Base-by-base conservation (phyloP, 2,329 filamentous ascomycete genomes). In the Cylindrodendrum hubeiense region DNA sequence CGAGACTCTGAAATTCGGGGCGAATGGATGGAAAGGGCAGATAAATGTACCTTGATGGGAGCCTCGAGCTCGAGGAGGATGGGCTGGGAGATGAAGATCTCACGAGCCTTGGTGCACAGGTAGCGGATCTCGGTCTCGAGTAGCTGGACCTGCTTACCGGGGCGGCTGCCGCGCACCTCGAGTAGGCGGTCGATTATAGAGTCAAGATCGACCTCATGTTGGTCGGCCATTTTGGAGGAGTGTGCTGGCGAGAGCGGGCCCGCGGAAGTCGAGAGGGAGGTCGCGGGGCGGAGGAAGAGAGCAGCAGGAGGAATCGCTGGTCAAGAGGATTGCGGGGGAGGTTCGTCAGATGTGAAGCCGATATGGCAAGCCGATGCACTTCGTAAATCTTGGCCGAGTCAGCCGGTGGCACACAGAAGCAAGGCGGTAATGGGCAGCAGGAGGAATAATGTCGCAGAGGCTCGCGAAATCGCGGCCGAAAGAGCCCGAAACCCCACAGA, bases 21-120 rank as follows among this genome's bases (percentile, higher is more conserved):
- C 51, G n/a, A 60, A 39, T 15, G 37, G 41, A 52, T 17, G 43
- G 51, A 37, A 58, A 52, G 60, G 28, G 53, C 33, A 28, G 21
- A 47, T 53, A 60, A 60, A 61, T 86, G 76, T 87, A 97, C 95
- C 94, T 99, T 99, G 84, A 99, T 98, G 68, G 96, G 96, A 79
- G 96, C 96, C 84, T 98, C 96, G 54, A 99, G 89, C 86, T 99
- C 96, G 73, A 99, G 90, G 74, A 99, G 87, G 78, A 98, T 98
- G 72, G 96, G 96, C 86, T 99, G 96, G 68, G 95, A 98, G 83
- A 99, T 98, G 87, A 99, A 98, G 77, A 99, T 98, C 86, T 99
- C 96, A 73, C 96, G 92, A 69, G 95, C 95, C 87, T 98, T 98
- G 80, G 95, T 98, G 89, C 96, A 99, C 72, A 99, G 90, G 83